Base-by-base conservation (phyloP, 2,329 filamentous ascomycete species). In the Xylaria hypoxylon region DNA sequence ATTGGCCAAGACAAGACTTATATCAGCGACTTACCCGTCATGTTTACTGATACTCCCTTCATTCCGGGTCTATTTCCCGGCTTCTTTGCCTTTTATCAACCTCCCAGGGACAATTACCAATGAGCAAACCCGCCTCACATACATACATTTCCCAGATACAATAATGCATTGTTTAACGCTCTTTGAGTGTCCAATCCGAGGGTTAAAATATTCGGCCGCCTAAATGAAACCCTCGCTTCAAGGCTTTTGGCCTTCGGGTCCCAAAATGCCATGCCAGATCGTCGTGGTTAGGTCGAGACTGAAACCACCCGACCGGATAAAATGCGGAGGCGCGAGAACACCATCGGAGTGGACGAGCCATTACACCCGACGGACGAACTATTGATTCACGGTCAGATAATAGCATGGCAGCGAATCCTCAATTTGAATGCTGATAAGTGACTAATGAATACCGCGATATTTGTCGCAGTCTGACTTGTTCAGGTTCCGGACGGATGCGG, bases 241-340 rank as follows among this genome's bases (percentile, higher is more conserved):
- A 26, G n/a, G 31, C 26, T 60, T 42, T 10, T 42, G 19, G 17
- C 48, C 44, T 47, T 60, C 31, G n/a, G 31, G 42, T 19, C 47
- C 33, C 40, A 31, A 22, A 55, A 26, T 44, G 22, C 24, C 56
- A 48, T 64, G 40, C 26, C 31, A 55, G 62, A 64, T 64, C 62
- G 42, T 8, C 56, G 35, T 51, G 35, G 40, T 19, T 58, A 13
- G 33, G 24, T 38, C 13, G 26, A 51, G n/a, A 2, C 50, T 60
- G 42, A 56, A 65, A 61, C 42, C 19, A 10, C 52, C 26, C 58
- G 28, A 13, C 45, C 61, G 55, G 61, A 53, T 64, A 59, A 59
- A 59, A 24, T 45, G 55, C 11, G 26, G 55, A 53, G 17, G 22
- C 22, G 28, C 19, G 28, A 35, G 45, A 52, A 38, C 40, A 22